Evolutionary conservation across 2,329 filamentous ascomycete species (phyloP).

Genomic region (Aschersonia sp.): DNA sequence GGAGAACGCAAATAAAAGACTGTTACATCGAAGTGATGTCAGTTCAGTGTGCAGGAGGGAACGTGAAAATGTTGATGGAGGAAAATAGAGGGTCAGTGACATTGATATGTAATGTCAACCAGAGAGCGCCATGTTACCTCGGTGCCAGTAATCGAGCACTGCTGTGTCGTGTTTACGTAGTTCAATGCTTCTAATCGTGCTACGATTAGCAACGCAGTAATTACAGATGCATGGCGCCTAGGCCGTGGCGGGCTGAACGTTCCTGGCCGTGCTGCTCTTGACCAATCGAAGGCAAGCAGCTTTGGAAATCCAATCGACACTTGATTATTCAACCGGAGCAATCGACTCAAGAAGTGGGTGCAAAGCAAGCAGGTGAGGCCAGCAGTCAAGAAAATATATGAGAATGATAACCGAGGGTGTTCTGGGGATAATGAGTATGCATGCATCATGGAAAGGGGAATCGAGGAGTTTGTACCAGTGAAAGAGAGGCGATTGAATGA

Average conservation of each 20-base stretch:
- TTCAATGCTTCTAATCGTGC: slow-evolving; percentile 33
- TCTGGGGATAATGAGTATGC: slow-evolving; percentile 18
- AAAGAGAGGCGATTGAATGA: slow-evolving; percentile 32
- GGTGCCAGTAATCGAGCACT: slow-evolving; percentile 34
- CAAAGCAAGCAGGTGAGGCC: slow-evolving; percentile 24
- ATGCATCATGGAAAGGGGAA: background rate
- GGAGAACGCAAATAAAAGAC: slow-evolving; percentile 30
- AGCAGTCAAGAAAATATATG: slow-evolving; percentile 31
- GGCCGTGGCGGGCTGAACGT: slow-evolving; percentile 28
- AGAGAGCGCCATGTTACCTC: slow-evolving; percentile 20
- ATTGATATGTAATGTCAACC: background rate
- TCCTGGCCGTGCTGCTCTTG: slow-evolving; percentile 17
- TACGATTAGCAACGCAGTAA: slow-evolving; percentile 28
- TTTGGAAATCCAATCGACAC: slow-evolving; percentile 12
- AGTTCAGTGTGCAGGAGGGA: background rate
- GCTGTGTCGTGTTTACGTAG: slow-evolving; percentile 28
- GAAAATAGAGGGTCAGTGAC: background rate
- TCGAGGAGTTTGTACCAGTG: slow-evolving; percentile 21
- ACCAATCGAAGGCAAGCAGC: slow-evolving; percentile 9
- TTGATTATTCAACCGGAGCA: slow-evolving; percentile 27
- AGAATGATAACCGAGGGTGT: slow-evolving; percentile 31
- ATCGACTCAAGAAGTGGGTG: slow-evolving; percentile 26
- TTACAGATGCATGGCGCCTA: slow-evolving; percentile 27
- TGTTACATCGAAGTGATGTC: slow-evolving; percentile 7
- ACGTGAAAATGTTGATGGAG: background rate